phyloP scores from a whole-genome alignment of 495 filamentous ascomycete species.

The Apodospora peruviana region DNA sequence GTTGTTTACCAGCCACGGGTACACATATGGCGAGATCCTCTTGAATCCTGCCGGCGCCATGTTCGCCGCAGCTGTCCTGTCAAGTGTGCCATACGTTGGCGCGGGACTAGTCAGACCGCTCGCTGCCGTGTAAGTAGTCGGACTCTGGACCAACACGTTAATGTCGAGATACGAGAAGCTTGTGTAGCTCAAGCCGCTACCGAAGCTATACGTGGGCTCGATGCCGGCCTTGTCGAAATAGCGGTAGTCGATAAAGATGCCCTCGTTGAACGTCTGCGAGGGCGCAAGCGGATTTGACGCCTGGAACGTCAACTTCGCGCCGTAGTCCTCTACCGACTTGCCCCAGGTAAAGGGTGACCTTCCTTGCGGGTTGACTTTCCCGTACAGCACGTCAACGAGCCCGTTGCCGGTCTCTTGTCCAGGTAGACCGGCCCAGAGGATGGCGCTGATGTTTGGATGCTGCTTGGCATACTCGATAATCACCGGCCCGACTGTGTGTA shows the following conservation, averaged over 20 bases:
- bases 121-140: conserved; percentile 12
- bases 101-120: conserved; percentile 22
- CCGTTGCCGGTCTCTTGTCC: conserved; percentile 53
- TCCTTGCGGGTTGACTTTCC: conserved; percentile 43
- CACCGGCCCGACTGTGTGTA: conserved; percentile 49
- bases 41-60: conserved; percentile 30
- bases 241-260: conserved; percentile 49
- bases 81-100: conserved; percentile 25
- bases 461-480: conserved; percentile 39
- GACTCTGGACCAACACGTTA: conserved; percentile 4
- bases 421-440: conserved; percentile 49
- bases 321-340: conserved; percentile 45
- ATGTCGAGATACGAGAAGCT: conserved; percentile 33
- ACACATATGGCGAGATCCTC: conserved; percentile 34
- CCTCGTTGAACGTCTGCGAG: conserved; percentile 40
- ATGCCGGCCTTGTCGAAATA: conserved; percentile 43
- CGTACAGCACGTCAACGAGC: conserved; percentile 47
- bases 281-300: conserved; percentile 23
- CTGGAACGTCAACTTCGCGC: conserved; percentile 30
- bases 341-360: conserved; percentile 52
- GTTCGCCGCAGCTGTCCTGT: conserved; percentile 24
- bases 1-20: conserved; percentile 27
- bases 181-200: conserved; percentile 43
- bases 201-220: conserved; percentile 44
- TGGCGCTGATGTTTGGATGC: conserved; percentile 55